These are phyloP conservation scores for Ulmus americana DNA, from an alignment of 331 rosid genomes.

Conservation along the genomic window DNA sequence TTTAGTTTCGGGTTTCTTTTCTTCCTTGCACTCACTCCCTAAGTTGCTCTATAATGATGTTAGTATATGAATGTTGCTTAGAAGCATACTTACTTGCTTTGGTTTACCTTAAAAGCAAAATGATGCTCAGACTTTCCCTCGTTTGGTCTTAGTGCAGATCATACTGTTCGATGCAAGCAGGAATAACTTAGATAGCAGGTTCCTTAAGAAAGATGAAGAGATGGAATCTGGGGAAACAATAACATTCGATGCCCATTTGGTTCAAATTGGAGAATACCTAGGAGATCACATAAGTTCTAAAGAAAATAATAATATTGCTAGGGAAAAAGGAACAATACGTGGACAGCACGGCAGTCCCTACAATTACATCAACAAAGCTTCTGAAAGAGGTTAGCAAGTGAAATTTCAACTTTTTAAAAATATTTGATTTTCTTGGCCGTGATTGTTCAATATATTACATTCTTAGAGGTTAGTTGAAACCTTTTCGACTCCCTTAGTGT, in stretches of 20 bases:
- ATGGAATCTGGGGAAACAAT: constrained; percentile 49
- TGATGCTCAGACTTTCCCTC: constrained; percentile 14
- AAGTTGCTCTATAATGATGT: neutral
- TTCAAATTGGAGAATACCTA: constrained; percentile 57
- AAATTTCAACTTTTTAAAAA: neutral
- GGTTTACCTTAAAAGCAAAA: neutral
- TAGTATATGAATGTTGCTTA: too few relatives aligned
- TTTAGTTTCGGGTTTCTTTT: neutral
- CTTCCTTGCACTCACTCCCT: neutral
- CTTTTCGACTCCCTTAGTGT: neutral
- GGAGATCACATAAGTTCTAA: constrained; percentile 34
- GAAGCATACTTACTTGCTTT: neutral
- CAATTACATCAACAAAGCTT: neutral
- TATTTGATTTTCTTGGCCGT: neutral
- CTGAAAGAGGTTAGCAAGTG: constrained; percentile 16
- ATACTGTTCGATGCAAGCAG: constrained; percentile 55
- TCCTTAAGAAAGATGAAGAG: constrained; percentile 60
- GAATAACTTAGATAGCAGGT: constrained; percentile 51
- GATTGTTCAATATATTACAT: neutral
- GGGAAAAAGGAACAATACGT: constrained; percentile 12
- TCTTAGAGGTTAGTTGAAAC: neutral
- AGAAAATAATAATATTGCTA: constrained; percentile 11
- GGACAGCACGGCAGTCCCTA: constrained; percentile 13
- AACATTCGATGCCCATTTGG: constrained; percentile 58
- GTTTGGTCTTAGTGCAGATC: constrained; percentile 40